phyloP scores from a whole-genome alignment of 768 basidiomycete species.

The Mycena vulgaris region DNA sequence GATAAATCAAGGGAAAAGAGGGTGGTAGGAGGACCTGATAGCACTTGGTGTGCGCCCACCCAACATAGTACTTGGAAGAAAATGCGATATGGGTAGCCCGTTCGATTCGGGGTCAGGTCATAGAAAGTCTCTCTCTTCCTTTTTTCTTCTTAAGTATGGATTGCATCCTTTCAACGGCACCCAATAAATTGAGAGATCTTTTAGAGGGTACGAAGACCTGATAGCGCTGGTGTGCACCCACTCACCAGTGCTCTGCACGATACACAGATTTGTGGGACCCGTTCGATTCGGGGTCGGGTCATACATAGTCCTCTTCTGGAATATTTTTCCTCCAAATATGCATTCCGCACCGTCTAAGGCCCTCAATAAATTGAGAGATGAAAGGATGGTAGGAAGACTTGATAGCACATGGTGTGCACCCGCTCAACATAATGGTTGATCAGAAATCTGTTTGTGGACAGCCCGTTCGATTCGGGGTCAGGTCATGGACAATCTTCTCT shows the following conservation, averaged over 20 bases:
- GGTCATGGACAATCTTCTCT: too few relatives aligned
- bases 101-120: slow-evolving; percentile 4
- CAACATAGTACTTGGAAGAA: not conserved
- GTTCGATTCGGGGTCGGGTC: slow-evolving; percentile 1
- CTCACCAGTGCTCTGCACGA: not conserved
- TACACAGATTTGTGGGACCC: not conserved
- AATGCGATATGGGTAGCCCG: not conserved
- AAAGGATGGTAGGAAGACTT: not conserved
- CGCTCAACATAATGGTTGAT: not conserved
- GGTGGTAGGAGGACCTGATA: slow-evolving; percentile 8
- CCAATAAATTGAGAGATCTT: not conserved
- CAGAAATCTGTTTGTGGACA: not conserved
- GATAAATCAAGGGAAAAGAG: too few relatives aligned
- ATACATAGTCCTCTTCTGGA: not conserved
- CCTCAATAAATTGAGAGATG: too few relatives aligned
- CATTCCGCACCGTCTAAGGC: not conserved
- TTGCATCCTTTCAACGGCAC: not conserved
- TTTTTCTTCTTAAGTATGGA: not conserved
- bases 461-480: slow-evolving; percentile 3
- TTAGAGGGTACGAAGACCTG: not conserved
- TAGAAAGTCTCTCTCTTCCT: not conserved
- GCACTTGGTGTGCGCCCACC: not conserved
- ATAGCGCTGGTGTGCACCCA: slow-evolving; percentile 9
- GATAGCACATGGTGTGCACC: not conserved
- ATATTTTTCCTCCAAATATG: not conserved